These are phyloP conservation scores for Phytopythium montanum DNA, from an alignment of 352 stramenopile species.

Conservation along the genomic window DNA sequence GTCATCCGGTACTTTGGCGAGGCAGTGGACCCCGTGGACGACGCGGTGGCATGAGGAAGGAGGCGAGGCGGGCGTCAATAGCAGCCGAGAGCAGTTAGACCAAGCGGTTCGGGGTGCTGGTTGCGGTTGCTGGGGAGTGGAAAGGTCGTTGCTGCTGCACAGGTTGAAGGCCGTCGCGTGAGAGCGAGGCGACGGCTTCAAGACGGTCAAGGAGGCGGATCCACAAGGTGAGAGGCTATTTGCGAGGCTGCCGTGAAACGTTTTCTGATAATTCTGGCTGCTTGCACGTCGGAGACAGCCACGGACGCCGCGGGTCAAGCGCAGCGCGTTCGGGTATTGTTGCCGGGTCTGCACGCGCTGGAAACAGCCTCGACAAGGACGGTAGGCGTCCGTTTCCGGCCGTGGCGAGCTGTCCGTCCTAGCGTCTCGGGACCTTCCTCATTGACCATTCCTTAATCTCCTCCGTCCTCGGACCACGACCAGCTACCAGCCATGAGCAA, in stretches of 20 bases:
- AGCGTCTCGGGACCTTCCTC: background rate
- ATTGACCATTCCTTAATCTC: background rate
- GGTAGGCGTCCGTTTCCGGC: background rate
- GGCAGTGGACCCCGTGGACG: slow-evolving; percentile 11
- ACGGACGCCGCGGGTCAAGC: background rate
- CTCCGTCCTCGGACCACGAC: background rate
- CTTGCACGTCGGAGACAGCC: background rate
- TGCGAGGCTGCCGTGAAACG: background rate
- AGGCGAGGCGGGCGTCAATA: background rate
- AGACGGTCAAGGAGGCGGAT: background rate
- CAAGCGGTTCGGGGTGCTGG: background rate
- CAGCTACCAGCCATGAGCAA: slow-evolving; percentile 1
- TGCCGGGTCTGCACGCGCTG: background rate
- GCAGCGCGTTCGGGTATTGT: slow-evolving; percentile 1
- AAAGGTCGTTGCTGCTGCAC: background rate
- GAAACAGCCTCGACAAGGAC: background rate
- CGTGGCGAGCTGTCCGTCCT: background rate
- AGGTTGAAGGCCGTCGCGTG: background rate
- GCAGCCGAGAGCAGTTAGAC: background rate
- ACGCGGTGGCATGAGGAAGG: background rate
- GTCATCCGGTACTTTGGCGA: slow-evolving; percentile 74
- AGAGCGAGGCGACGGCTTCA: background rate
- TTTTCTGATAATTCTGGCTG: slow-evolving; percentile 7
- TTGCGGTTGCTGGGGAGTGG: background rate
- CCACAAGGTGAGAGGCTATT: background rate